A percentile compares a stretch with the other conserved stretches of the same genome.
phyloP scores from a whole-genome alignment of 2,329 filamentous ascomycete genomes.

The Annulohypoxylon truncatum region DNA sequence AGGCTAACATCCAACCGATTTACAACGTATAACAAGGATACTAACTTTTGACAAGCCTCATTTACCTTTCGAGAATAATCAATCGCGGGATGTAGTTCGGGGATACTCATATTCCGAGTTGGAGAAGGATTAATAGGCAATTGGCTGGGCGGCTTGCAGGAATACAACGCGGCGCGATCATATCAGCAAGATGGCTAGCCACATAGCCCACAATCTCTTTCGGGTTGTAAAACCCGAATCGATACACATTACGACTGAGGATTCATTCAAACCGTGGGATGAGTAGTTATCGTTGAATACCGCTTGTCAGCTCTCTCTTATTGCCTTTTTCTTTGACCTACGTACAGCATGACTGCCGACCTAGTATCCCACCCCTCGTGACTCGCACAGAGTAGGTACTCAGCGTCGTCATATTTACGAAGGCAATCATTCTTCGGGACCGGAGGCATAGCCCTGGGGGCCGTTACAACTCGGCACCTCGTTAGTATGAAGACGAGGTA shows the following conservation, averaged over 20 bases:
- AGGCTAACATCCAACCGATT: neutral
- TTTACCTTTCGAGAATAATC: neutral
- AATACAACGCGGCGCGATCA: constrained; percentile 25
- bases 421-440: constrained; percentile 29
- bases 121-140: neutral
- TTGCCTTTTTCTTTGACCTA: constrained; percentile 19
- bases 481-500: constrained; percentile 11
- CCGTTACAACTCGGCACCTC: constrained; percentile 19
- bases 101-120: constrained; percentile 1
- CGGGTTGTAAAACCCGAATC: constrained; percentile 41
- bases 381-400: constrained; percentile 20
- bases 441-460: constrained; percentile 25
- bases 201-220: constrained; percentile 26
- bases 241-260: constrained; percentile 5
- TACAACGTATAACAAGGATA: neutral
- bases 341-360: constrained; percentile 21
- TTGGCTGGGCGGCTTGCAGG: constrained; percentile 19
- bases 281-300: constrained; percentile 32
- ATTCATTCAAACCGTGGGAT: constrained; percentile 17
- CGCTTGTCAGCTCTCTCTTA: constrained; percentile 6
- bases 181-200: constrained; percentile 27
- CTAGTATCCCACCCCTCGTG: constrained; percentile 22
- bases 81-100: neutral
- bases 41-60: constrained; percentile 5
- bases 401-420: constrained; percentile 24